phyloP scores from a whole-genome alignment of 163 green algal genomes.

The Scenedesmus sp. region DNA sequence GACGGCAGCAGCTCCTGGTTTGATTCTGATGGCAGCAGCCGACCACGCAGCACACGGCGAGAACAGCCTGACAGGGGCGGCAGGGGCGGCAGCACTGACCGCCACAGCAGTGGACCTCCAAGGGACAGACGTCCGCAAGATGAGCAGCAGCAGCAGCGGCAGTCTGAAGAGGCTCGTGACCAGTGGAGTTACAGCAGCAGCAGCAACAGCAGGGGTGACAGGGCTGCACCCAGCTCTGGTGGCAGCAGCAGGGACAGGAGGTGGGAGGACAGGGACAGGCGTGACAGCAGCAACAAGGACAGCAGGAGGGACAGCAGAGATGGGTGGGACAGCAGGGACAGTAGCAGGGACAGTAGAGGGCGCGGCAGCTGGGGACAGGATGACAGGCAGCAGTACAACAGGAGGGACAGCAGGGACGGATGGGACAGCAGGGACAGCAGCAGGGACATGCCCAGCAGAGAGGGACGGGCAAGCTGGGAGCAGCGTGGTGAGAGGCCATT shows the following conservation, averaged over 20 bases:
- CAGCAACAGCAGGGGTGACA: neutral
- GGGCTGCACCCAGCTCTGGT: neutral
- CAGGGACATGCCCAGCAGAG: neutral
- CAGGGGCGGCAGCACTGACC: neutral
- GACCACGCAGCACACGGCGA: neutral
- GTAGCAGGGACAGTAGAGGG: neutral
- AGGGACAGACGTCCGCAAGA: neutral
- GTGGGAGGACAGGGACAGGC: neutral
- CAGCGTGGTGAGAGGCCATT: neutral
- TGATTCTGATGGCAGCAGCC: neutral
- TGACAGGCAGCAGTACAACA: neutral
- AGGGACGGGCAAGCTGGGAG: neutral
- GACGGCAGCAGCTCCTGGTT: constrained; percentile 12
- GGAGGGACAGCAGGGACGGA: neutral
- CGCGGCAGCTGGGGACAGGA: neutral
- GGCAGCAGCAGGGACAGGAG: neutral
- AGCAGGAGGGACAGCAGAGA: neutral
- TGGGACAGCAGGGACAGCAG: neutral
- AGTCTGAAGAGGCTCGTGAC: neutral
- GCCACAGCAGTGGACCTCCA: neutral
- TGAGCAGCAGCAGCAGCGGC: neutral
- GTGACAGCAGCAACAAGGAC: neutral
- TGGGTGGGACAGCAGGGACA: neutral
- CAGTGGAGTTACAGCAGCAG: constrained; percentile 3
- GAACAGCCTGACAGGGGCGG: neutral